Percentiles rank a stretch among this genome's conserved stretches.
Conservation (phyloP, 192 early-diverging fungal species). For the Dispira simplex region DNA sequence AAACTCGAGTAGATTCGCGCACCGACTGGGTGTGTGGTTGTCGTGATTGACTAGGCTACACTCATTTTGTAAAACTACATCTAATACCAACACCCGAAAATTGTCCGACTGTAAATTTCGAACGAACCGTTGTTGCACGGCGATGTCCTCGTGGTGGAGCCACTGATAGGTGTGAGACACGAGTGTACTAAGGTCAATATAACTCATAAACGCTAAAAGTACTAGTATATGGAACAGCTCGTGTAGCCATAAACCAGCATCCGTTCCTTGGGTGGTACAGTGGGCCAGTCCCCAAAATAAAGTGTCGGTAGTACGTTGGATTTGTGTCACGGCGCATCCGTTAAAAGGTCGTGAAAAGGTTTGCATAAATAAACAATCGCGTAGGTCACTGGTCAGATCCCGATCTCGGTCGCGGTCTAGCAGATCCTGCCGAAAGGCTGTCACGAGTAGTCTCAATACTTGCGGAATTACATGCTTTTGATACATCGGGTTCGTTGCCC, state of each 20-base stretch:
- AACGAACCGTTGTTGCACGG: not conserved
- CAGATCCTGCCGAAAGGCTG: too few species aligned
- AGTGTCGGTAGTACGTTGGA: not conserved
- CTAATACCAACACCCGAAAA: slow-evolving; percentile 1
- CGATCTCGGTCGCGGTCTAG: too few species aligned
- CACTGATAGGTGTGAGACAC: not conserved
- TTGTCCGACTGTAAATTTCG: not conserved
- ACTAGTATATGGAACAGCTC: not conserved
- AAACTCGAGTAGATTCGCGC: not conserved
- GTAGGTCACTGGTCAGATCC: not conserved
- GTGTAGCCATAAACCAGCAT: not conserved
- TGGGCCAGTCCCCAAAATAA: not conserved
- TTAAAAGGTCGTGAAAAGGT: not conserved
- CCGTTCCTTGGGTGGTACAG: not conserved
- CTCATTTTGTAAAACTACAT: not conserved
- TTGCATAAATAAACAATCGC: not conserved
- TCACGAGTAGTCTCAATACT: too few species aligned
- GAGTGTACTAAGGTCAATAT: not conserved
- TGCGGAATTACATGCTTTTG: too few species aligned
- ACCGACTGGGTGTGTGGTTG: not conserved
- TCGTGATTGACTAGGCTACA: not conserved
- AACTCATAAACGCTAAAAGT: not conserved
- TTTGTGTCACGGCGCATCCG: not conserved
- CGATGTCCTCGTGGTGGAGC: not conserved
- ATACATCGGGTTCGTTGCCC: too few species aligned